Percentiles rank a stretch among this genome's conserved stretches.
Evolutionary conservation across 306 rosid species (phyloP).

Genomic region (Fragaria nilgerrensis): DNA sequence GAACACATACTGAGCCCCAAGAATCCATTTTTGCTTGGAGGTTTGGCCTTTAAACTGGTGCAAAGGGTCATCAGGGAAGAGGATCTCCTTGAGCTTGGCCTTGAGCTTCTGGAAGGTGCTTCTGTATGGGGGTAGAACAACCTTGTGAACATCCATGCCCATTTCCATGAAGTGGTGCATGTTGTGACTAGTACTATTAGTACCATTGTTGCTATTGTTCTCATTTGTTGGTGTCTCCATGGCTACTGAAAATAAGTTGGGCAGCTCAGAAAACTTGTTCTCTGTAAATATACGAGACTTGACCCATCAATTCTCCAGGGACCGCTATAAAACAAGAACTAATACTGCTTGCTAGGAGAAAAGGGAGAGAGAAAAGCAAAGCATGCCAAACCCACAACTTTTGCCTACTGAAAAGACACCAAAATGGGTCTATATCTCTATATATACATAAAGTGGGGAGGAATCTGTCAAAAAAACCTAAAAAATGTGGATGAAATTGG

Average conservation of each 20-base stretch:
- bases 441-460: background rate
- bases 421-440: background rate
- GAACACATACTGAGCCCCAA: slow-evolving; percentile 77
- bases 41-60: slow-evolving; percentile 86
- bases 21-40: slow-evolving; percentile 38
- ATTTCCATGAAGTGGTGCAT: slow-evolving; percentile 50
- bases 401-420: background rate
- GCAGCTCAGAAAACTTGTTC: slow-evolving; percentile 1
- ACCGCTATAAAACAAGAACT: slow-evolving; percentile 30
- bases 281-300: slow-evolving; percentile 9
- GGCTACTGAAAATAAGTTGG: background rate
- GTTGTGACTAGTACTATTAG: slow-evolving; percentile 4
- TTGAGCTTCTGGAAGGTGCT: slow-evolving; percentile 53
- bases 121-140: slow-evolving; percentile 65
- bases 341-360: background rate
- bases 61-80: slow-evolving; percentile 93
- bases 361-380: slow-evolving; percentile 2
- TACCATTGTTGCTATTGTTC: slow-evolving; percentile 2
- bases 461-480: background rate
- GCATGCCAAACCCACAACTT: background rate
- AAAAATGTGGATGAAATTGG: background rate
- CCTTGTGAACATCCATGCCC: slow-evolving; percentile 61
- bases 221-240: slow-evolving; percentile 18
- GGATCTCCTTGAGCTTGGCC: slow-evolving; percentile 65
- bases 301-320: slow-evolving; percentile 29